phyloP scores from a whole-genome alignment of 352 stramenopile genomes.

The Globisporangium splendens region DNA sequence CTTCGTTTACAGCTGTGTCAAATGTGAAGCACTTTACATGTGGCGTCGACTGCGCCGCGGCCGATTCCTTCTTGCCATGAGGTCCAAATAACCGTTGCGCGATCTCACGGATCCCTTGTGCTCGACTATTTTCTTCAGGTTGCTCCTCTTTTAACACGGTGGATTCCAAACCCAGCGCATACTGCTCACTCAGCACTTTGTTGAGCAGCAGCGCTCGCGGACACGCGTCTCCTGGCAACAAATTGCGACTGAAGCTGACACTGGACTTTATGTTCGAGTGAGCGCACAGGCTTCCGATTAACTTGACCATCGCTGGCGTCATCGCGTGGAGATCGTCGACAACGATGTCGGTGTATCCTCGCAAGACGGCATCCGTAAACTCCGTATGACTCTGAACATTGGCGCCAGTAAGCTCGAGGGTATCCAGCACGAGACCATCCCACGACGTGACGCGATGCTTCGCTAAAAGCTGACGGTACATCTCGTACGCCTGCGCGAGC shows the following conservation, averaged over 20 bases:
- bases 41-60: background rate
- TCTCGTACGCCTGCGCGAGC: constrained; percentile 44
- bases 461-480: constrained; percentile 49
- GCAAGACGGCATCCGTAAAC: constrained; percentile 35
- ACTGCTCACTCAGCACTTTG: constrained; percentile 15
- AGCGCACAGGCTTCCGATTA: constrained; percentile 37
- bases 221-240: constrained; percentile 29
- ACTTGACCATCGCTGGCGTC: constrained; percentile 58
- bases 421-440: constrained; percentile 61
- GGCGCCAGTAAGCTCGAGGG: constrained; percentile 19
- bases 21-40: constrained; percentile 16
- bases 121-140: background rate
- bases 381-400: constrained; percentile 16
- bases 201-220: constrained; percentile 33
- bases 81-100: constrained; percentile 5
- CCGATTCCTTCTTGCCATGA: background rate
- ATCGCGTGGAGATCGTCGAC: constrained; percentile 68
- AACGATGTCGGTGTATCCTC: constrained; percentile 57
- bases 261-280: constrained; percentile 44
- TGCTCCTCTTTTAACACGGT: background rate
- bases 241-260: constrained; percentile 47
- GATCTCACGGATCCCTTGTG: constrained; percentile 6
- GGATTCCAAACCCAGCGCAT: background rate
- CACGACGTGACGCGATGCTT: constrained; percentile 60
- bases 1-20: constrained; percentile 19